Percentiles rank a stretch among this genome's conserved stretches.
These are phyloP conservation scores for Daldinia childiae DNA, from an alignment of 495 filamentous ascomycete species.

Conservation along the genomic window DNA sequence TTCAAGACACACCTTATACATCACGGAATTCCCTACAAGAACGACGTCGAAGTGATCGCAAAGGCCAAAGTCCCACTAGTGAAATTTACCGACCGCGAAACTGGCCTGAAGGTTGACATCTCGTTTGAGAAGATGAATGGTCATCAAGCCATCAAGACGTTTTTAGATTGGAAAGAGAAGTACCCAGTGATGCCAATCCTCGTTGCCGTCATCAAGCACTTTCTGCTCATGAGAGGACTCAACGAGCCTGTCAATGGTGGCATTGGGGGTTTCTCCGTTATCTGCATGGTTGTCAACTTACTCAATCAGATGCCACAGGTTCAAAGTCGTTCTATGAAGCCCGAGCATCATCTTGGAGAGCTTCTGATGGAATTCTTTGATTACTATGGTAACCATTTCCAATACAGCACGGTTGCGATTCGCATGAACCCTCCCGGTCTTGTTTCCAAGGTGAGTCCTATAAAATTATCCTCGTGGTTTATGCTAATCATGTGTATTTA, in stretches of 20 bases:
- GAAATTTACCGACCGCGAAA: slow-evolving; percentile 81
- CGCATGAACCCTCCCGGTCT: slow-evolving; percentile 74
- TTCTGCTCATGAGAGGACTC: slow-evolving; percentile 83
- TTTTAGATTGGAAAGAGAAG: slow-evolving; percentile 75
- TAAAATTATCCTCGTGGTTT: not conserved
- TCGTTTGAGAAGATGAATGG: slow-evolving; percentile 94
- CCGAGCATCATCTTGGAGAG: slow-evolving; percentile 74
- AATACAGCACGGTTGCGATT: slow-evolving; percentile 73
- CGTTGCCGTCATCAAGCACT: slow-evolving; percentile 89
- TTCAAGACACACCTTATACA: slow-evolving; percentile 63
- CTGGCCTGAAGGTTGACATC: slow-evolving; percentile 82
- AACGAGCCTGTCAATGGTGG: slow-evolving; percentile 92
- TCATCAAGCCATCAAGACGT: slow-evolving; percentile 78
- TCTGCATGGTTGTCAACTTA: slow-evolving; percentile 88
- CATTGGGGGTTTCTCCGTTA: slow-evolving; percentile 93
- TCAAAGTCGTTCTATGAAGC: slow-evolving; percentile 63
- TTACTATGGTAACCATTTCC: slow-evolving; percentile 84
- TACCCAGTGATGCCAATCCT: slow-evolving; percentile 86
- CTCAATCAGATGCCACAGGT: slow-evolving; percentile 79
- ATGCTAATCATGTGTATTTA: slow-evolving; percentile 42
- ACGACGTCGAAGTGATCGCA: slow-evolving; percentile 69
- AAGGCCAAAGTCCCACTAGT: slow-evolving; percentile 90
- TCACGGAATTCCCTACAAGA: slow-evolving; percentile 57
- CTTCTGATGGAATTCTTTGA: slow-evolving; percentile 86
- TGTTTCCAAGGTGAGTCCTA: slow-evolving; percentile 72